Conservation (phyloP, 345 rosid species). For the Eucalyptus regnans region DNA sequence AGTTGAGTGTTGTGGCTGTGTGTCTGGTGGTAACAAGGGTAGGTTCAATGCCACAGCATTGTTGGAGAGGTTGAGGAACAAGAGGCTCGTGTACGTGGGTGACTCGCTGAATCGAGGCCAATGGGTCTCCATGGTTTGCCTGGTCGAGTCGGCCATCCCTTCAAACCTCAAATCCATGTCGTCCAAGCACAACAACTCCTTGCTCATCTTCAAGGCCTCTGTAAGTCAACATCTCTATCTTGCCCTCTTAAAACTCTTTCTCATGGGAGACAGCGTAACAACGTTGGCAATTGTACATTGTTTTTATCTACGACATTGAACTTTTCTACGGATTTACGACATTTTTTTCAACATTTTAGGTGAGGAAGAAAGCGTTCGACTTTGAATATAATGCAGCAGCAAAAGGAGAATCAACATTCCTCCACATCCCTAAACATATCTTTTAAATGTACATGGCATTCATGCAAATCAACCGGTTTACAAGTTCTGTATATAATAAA, state of each 20-base stretch:
- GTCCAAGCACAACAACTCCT: constrained; percentile 51
- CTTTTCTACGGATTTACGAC: not conserved
- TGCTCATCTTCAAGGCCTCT: not conserved
- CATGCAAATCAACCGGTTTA: not conserved
- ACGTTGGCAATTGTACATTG: not conserved
- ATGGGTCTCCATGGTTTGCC: constrained; percentile 92
- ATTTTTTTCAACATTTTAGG: not conserved
- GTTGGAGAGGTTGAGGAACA: constrained; percentile 73
- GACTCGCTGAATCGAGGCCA: constrained; percentile 90
- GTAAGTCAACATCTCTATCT: not conserved
- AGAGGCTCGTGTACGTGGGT: constrained; percentile 85
- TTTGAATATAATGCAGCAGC: not conserved
- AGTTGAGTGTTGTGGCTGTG: not conserved
- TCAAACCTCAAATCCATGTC: constrained; percentile 40
- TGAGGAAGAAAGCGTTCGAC: not conserved
- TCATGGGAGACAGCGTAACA: not conserved
- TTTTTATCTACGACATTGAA: not conserved
- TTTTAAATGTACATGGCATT: not conserved
- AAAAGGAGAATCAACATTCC: not conserved
- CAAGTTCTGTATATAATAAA: not conserved
- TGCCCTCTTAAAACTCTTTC: not conserved
- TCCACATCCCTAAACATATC: not conserved
- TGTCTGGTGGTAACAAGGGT: not conserved
- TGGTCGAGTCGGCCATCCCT: constrained; percentile 55
- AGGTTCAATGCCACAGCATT: constrained; percentile 23